Conservation (phyloP, 306 rosid genomes). For the Citrullus colocynthis region DNA sequence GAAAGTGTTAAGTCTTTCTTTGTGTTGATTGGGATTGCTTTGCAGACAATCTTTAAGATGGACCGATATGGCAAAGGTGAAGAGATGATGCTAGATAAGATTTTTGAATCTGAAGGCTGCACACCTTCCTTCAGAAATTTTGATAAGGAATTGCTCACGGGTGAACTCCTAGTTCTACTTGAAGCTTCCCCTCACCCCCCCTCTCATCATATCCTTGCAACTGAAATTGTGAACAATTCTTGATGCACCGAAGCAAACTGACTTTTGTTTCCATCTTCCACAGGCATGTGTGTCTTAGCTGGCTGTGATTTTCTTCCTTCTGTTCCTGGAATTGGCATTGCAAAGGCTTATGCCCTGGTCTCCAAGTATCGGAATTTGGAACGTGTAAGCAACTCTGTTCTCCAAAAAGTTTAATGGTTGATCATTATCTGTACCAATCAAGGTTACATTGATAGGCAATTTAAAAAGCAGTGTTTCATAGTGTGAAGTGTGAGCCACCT, state of each 20-base stretch:
- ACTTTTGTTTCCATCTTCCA: not conserved
- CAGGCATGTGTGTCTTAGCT: constrained; percentile 95
- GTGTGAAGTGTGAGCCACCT: not conserved
- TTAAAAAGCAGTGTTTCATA: not conserved
- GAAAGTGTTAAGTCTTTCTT: constrained; percentile 6
- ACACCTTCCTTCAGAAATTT: constrained; percentile 63
- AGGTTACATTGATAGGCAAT: not conserved
- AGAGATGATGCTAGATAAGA: constrained; percentile 43
- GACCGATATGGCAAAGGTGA: constrained; percentile 81
- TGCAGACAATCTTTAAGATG: constrained; percentile 79
- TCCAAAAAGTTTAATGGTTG: not conserved
- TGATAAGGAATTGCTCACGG: constrained; percentile 51
- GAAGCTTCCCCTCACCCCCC: not conserved
- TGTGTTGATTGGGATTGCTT: constrained; percentile 19
- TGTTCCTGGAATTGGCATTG: constrained; percentile 91
- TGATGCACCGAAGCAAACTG: not conserved
- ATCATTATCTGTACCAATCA: not conserved
- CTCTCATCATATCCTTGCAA: not conserved
- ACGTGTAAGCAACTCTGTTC: constrained; percentile 51
- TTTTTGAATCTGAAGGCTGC: constrained; percentile 33
- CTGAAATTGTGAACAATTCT: not conserved
- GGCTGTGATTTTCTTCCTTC: constrained; percentile 98
- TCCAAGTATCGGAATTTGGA: constrained; percentile 68
- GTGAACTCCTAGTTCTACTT: constrained; percentile 24
- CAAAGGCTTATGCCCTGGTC: constrained; percentile 67